Evolutionary conservation across 2,329 filamentous ascomycete species (phyloP).

Genomic region (Xylariaceae sp.): DNA sequence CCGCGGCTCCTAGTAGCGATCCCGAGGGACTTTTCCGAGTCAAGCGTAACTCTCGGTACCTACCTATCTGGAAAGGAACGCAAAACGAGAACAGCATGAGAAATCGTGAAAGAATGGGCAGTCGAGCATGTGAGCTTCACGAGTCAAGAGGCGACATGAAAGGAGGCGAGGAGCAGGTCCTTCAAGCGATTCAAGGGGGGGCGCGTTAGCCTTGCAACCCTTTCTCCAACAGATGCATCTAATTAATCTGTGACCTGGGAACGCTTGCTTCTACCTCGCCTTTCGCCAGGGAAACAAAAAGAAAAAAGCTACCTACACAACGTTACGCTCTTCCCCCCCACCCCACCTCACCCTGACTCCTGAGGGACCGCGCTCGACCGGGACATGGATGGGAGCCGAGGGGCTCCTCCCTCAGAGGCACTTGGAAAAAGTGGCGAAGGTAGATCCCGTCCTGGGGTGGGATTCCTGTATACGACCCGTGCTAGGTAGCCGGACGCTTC

Average conservation of each 20-base stretch:
- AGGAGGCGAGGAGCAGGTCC: not conserved
- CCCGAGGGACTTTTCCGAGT: not conserved
- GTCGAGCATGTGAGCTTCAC: not conserved
- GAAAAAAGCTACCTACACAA: not conserved
- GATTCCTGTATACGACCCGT: not conserved
- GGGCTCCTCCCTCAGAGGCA: not conserved
- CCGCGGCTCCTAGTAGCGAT: not conserved
- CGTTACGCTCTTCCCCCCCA: not conserved
- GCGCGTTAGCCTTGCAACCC: not conserved
- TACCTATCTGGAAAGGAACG: not conserved
- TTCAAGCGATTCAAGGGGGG: not conserved
- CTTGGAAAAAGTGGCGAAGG: not conserved
- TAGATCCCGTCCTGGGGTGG: not conserved
- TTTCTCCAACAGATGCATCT: not conserved
- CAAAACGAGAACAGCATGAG: not conserved
- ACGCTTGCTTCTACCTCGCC: not conserved
- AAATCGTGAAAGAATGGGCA: not conserved
- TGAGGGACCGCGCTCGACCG: not conserved
- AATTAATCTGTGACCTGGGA: not conserved
- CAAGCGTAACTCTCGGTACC: not conserved
- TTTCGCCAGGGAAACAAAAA: not conserved
- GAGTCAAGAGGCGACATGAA: not conserved
- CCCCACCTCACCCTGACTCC: too few relatives aligned
- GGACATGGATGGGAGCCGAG: not conserved
- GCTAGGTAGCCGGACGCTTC: not conserved